phyloP scores from a whole-genome alignment of 2,329 filamentous ascomycete genomes.

The Aspergillus bombycis region DNA sequence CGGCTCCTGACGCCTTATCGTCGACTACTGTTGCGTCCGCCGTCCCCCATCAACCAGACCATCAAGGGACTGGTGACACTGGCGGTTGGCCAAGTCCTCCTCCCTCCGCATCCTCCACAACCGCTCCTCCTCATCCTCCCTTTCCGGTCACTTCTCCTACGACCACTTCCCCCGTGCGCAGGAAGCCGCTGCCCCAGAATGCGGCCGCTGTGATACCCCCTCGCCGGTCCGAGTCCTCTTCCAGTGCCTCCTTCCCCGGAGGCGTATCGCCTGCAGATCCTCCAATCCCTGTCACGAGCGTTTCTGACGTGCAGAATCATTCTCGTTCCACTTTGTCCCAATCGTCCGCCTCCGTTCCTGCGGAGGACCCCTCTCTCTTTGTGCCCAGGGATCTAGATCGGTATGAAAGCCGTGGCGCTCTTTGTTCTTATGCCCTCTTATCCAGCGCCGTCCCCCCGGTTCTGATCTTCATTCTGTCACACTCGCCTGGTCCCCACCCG shows the following conservation, averaged over 20 bases:
- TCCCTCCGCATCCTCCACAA: conserved; percentile 21
- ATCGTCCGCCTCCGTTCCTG: conserved; percentile 28
- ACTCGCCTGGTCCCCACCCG: conserved; percentile 2
- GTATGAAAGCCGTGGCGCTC: conserved; percentile 32
- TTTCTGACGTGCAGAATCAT: conserved; percentile 15
- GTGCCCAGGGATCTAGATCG: conserved; percentile 44
- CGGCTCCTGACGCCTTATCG: conserved; percentile 22
- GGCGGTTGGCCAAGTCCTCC: conserved; percentile 20
- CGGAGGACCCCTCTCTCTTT: conserved; percentile 33
- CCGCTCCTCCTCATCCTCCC: conserved; percentile 18
- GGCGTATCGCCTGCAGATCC: conserved; percentile 26
- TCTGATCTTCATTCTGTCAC: neutral
- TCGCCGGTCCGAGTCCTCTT: conserved; percentile 22
- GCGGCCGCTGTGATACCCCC: conserved; percentile 46
- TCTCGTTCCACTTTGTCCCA: conserved; percentile 21
- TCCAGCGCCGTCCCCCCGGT: conserved; percentile 6
- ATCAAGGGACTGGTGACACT: conserved; percentile 18
- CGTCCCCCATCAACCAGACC: conserved; percentile 21
- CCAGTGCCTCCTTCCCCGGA: conserved; percentile 28
- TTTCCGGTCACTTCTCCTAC: conserved; percentile 37
- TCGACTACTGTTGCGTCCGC: conserved; percentile 8
- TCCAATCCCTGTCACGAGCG: conserved; percentile 14
- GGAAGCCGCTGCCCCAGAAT: conserved; percentile 59
- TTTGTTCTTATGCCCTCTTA: conserved; percentile 11
- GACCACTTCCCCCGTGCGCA: conserved; percentile 50